These are phyloP conservation scores for Fragilariopsis cylindrus DNA, from an alignment of 108 stramenopile species.

Conservation along the genomic window DNA sequence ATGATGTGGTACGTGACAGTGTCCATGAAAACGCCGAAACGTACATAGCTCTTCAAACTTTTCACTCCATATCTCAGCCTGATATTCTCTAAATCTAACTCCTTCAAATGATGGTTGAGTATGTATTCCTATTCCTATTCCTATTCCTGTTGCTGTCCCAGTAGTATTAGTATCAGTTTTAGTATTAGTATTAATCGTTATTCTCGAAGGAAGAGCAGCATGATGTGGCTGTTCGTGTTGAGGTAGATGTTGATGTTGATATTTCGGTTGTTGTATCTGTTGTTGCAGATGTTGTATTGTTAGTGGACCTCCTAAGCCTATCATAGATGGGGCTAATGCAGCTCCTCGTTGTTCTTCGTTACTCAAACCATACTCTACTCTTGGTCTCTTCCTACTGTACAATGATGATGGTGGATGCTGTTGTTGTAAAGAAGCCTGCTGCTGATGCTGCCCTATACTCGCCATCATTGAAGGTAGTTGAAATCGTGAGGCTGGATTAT, in stretches of 20 bases:
- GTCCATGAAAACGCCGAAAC: conserved; percentile 34
- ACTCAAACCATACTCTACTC: too few species aligned
- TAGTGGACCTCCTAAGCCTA: neutral
- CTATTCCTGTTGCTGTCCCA: too few species aligned
- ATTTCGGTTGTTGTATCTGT: neutral
- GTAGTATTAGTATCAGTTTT: too few species aligned
- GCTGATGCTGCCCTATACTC: neutral
- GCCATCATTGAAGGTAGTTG: too few species aligned
- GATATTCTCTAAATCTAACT: conserved; percentile 29
- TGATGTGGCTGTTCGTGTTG: conserved; percentile 7
- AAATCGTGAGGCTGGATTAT: too few species aligned
- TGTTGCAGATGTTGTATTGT: neutral
- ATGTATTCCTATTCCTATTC: too few species aligned
- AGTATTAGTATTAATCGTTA: too few species aligned
- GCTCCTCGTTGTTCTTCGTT: too few species aligned
- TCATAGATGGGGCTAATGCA: too few species aligned
- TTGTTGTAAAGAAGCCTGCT: neutral
- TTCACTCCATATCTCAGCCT: conserved; percentile 44
- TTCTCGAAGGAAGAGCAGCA: neutral
- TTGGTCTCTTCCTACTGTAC: neutral
- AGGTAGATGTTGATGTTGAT: conserved; percentile 5
- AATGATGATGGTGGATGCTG: neutral
- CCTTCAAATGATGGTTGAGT: neutral
- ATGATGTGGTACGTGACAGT: conserved; percentile 46
- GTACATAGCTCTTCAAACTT: conserved; percentile 36